phyloP scores from a whole-genome alignment of 1,284 basidiomycete genomes.

The Pseudozyma flocculosa region DNA sequence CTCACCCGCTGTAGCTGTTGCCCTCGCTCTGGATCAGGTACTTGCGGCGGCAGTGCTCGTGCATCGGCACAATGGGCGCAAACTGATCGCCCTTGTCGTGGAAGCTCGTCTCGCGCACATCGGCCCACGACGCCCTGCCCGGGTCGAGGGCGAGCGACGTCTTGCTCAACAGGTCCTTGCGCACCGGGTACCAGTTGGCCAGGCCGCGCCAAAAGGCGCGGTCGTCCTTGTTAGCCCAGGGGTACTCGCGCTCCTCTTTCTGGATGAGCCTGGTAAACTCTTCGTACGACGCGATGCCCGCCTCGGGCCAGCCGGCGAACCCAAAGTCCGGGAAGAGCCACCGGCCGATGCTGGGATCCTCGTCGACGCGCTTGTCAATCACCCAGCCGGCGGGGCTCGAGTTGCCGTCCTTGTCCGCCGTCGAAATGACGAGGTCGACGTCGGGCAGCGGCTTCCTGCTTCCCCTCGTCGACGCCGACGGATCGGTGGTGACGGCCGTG shows the following conservation, averaged over 20 bases:
- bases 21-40: conserved; percentile 45
- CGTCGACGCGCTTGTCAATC: conserved; percentile 18
- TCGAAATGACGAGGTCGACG: conserved; percentile 27
- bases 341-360: conserved; percentile 10
- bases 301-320: conserved; percentile 44
- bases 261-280: conserved; percentile 26
- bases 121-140: conserved; percentile 21
- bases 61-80: conserved; percentile 25
- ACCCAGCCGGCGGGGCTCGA: conserved; percentile 24
- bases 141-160: conserved; percentile 10
- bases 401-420: conserved; percentile 35
- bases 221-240: conserved; percentile 30
- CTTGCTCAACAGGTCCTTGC: conserved; percentile 19
- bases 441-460: not conserved
- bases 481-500: conserved; percentile 20
- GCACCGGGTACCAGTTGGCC: conserved; percentile 27
- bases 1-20: conserved; percentile 41
- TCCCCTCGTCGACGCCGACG: conserved; percentile 1
- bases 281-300: conserved; percentile 31
- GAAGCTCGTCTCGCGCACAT: conserved; percentile 40
- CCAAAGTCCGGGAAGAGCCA: conserved; percentile 45
- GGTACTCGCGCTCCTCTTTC: conserved; percentile 16
- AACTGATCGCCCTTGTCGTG: conserved; percentile 28
- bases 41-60: conserved; percentile 38
- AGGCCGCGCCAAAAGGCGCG: conserved; percentile 31